These are phyloP conservation scores for Lumnitzera littorea DNA, from an alignment of 345 rosid genomes.

Conservation along the genomic window DNA sequence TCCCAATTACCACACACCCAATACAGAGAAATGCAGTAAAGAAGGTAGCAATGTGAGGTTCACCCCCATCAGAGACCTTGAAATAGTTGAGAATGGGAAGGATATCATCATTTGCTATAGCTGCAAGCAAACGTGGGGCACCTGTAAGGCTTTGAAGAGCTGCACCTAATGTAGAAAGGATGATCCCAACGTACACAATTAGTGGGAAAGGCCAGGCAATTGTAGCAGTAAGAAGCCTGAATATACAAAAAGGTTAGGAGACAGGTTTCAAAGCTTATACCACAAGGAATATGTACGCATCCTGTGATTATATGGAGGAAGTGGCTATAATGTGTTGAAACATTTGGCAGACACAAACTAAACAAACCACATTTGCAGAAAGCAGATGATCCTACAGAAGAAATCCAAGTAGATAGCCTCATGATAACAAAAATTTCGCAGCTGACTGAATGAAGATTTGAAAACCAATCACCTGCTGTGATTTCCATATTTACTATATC, in stretches of 20 bases:
- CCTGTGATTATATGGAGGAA: too few relatives aligned
- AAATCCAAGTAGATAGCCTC: too few relatives aligned
- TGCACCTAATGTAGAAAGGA: slow-evolving; percentile 97
- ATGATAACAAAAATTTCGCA: too few relatives aligned
- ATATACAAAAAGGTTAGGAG: slow-evolving; percentile 10
- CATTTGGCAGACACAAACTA: too few relatives aligned
- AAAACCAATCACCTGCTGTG: too few relatives aligned
- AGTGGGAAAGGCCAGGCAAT: slow-evolving; percentile 95
- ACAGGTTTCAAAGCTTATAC: slow-evolving; percentile 5
- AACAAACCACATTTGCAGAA: too few relatives aligned
- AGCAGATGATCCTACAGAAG: too few relatives aligned
- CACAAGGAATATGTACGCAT: too few relatives aligned
- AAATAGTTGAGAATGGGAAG: slow-evolving; percentile 95
- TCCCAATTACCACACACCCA: slow-evolving; percentile 91
- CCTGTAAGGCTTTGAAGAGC: slow-evolving; percentile 99
- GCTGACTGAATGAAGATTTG: too few relatives aligned
- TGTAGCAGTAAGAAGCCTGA: slow-evolving; percentile 88
- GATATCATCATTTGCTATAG: slow-evolving; percentile 98
- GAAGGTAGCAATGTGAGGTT: slow-evolving; percentile 85
- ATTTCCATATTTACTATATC: too few relatives aligned
- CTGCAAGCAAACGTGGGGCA: slow-evolving; percentile 98
- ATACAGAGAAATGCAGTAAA: slow-evolving; percentile 85
- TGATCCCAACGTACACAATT: slow-evolving; percentile 77
- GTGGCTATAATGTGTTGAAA: too few relatives aligned
- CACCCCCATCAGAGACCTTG: slow-evolving; percentile 80